A percentile compares a stretch with the other conserved stretches of the same genome.
These are phyloP conservation scores for Myrmaecium sp. DNA, from an alignment of 2,329 filamentous ascomycete genomes.

Conservation along the genomic window DNA sequence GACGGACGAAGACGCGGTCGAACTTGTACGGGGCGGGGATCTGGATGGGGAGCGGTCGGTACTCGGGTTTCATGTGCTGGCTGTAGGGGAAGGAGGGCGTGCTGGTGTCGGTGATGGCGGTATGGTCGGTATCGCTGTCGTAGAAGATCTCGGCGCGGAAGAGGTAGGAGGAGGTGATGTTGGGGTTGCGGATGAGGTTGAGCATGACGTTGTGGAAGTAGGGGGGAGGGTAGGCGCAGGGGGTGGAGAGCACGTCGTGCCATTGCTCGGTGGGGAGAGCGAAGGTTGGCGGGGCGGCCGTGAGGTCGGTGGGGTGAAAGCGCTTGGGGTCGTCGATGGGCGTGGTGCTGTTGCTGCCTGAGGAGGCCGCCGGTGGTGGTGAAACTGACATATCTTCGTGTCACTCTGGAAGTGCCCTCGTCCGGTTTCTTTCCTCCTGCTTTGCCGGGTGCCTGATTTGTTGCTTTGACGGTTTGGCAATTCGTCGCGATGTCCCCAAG, in stretches of 20 bases:
- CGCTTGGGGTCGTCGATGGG: too few species aligned
- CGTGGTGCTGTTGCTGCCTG: too few species aligned
- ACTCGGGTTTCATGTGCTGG: constrained; percentile 30
- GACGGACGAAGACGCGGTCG: constrained; percentile 53
- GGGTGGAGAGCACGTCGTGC: constrained; percentile 19
- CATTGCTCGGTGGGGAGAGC: constrained; percentile 17
- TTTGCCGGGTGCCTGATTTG: too few species aligned
- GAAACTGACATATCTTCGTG: too few species aligned
- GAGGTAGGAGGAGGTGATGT: constrained; percentile 61
- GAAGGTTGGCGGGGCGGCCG: constrained; percentile 7
- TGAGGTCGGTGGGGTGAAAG: constrained; percentile 18
- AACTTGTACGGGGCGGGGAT: constrained; percentile 23
- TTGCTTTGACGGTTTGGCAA: too few species aligned
- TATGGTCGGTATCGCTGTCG: constrained; percentile 27
- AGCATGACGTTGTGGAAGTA: constrained; percentile 52
- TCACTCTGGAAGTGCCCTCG: too few species aligned
- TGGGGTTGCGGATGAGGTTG: constrained; percentile 63
- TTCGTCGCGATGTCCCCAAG: too few species aligned
- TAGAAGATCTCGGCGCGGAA: constrained; percentile 62
- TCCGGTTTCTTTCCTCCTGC: too few species aligned
- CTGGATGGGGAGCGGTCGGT: constrained; percentile 10
- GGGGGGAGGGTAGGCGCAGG: constrained; percentile 45
- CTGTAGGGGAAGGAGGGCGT: constrained; percentile 21
- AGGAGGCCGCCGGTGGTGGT: too few species aligned
- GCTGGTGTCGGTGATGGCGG: constrained; percentile 8